A percentile compares a stretch with the other conserved stretches of the same genome.
Evolutionary conservation across 768 basidiomycete species (phyloP).

Genomic region (Psilocybe azurescens): DNA sequence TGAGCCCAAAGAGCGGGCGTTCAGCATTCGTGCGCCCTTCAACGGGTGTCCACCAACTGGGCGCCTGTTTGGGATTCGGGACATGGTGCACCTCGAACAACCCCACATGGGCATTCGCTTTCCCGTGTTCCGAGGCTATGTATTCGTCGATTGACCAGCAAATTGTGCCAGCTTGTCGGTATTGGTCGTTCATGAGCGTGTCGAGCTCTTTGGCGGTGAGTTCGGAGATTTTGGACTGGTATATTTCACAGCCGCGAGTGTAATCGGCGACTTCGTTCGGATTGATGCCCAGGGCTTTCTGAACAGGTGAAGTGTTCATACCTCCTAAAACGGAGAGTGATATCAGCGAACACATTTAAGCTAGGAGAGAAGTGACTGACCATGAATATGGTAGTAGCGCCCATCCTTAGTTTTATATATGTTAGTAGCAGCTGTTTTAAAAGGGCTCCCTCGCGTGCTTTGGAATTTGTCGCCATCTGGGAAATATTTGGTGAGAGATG

Average conservation of each 20-base stretch:
- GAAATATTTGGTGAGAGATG: conserved; percentile 18
- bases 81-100: conserved; percentile 29
- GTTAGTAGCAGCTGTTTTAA: conserved; percentile 23
- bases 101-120: conserved; percentile 30
- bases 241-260: conserved; percentile 11
- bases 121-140: conserved; percentile 24
- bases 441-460: neutral
- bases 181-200: conserved; percentile 25
- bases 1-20: conserved; percentile 29
- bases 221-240: conserved; percentile 17
- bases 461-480: conserved; percentile 21
- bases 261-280: conserved; percentile 3
- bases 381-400: conserved; percentile 30
- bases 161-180: conserved; percentile 31
- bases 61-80: conserved; percentile 22
- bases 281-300: conserved; percentile 14
- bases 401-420: conserved; percentile 31
- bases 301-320: conserved; percentile 15
- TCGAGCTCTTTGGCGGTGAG: conserved; percentile 21
- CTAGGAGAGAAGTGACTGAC: conserved; percentile 5
- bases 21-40: conserved; percentile 14
- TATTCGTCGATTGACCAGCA: conserved; percentile 28
- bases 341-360: neutral
- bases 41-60: conserved; percentile 24
- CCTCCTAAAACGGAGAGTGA: conserved; percentile 15